phyloP scores from a whole-genome alignment of 31 red algal genomes.

The Odonthalia washingtoniensis region DNA sequence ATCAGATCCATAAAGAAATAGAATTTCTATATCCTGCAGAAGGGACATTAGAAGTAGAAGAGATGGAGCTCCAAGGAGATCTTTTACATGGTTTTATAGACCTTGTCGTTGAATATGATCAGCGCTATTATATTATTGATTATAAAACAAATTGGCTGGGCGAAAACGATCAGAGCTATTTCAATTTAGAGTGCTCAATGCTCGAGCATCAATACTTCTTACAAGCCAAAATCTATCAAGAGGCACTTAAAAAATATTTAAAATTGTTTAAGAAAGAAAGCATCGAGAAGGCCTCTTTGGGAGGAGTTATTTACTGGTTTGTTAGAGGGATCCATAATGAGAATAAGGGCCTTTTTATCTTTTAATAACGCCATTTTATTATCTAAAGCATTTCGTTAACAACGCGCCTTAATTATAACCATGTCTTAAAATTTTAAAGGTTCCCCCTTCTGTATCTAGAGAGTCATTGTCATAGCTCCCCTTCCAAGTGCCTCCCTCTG shows the following conservation, averaged over 20 bases:
- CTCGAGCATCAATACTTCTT: neutral
- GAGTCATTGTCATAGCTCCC: too few relatives aligned
- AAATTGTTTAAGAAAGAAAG: neutral
- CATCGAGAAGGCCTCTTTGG: neutral
- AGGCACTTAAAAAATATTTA: neutral
- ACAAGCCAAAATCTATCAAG: constrained; percentile 4
- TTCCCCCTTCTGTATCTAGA: too few relatives aligned
- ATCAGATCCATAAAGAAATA: neutral
- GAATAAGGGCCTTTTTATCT: too few relatives aligned
- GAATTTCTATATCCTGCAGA: neutral
- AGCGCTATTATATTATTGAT: constrained; percentile 15
- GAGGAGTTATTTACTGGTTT: constrained; percentile 16
- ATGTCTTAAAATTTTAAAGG: too few relatives aligned
- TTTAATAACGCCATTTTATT: too few relatives aligned
- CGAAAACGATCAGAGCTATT: neutral
- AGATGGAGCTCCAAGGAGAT: neutral
- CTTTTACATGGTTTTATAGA: constrained; percentile 5
- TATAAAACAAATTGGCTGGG: constrained; percentile 13
- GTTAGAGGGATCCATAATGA: constrained; percentile 3
- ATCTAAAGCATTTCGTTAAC: too few relatives aligned
- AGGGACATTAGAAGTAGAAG: neutral
- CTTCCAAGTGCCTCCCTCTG: too few relatives aligned
- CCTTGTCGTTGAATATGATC: neutral
- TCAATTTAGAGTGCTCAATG: neutral
- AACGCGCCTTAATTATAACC: too few relatives aligned